Percentiles rank a stretch among this genome's conserved stretches.
These are phyloP conservation scores for Nothophytophthora sp. DNA, from an alignment of 352 stramenopile species.

Conservation along the genomic window DNA sequence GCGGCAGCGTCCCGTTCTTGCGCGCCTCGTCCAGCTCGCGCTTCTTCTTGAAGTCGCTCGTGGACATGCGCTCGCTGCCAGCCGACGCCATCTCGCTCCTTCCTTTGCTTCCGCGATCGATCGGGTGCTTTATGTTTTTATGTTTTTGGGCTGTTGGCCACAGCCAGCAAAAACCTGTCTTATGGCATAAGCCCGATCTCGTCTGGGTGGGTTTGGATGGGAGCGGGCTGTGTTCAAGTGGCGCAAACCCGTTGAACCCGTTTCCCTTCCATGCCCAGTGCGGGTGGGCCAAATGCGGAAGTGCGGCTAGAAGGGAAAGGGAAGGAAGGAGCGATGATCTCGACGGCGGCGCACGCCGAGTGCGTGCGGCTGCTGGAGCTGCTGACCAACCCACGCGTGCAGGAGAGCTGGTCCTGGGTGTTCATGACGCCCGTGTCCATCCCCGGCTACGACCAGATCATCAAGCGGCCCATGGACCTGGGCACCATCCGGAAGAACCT, in stretches of 20 bases:
- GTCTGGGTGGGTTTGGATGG: too few species aligned
- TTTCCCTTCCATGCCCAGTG: too few species aligned
- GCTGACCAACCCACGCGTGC: conserved; percentile 77
- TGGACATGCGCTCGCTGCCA: conserved; percentile 71
- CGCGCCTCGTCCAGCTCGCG: conserved; percentile 89
- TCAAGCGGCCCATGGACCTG: conserved; percentile 87
- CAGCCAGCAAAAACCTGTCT: too few species aligned
- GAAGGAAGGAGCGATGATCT: conserved; percentile 56
- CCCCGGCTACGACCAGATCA: conserved; percentile 67
- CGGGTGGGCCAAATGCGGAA: conserved; percentile 2
- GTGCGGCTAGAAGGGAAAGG: conserved; percentile 1
- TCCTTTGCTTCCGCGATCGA: neutral
- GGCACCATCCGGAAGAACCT: conserved; percentile 77
- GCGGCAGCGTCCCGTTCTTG: conserved; percentile 86
- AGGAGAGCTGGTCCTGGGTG: conserved; percentile 88
- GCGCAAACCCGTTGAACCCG: too few species aligned
- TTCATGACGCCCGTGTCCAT: conserved; percentile 83
- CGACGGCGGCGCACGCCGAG: conserved; percentile 68
- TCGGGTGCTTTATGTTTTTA: too few species aligned
- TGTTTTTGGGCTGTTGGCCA: too few species aligned
- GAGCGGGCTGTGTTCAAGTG: too few species aligned
- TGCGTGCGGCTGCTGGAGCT: conserved; percentile 80
- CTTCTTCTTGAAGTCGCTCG: conserved; percentile 88
- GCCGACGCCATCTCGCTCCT: conserved; percentile 53
- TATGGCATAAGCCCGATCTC: too few species aligned